Evolutionary conservation across 371 early-diverging fungal genomes (phyloP), one percentile per base, ranked within the genome.

Genomic region (Mucor mucedo): DNA sequence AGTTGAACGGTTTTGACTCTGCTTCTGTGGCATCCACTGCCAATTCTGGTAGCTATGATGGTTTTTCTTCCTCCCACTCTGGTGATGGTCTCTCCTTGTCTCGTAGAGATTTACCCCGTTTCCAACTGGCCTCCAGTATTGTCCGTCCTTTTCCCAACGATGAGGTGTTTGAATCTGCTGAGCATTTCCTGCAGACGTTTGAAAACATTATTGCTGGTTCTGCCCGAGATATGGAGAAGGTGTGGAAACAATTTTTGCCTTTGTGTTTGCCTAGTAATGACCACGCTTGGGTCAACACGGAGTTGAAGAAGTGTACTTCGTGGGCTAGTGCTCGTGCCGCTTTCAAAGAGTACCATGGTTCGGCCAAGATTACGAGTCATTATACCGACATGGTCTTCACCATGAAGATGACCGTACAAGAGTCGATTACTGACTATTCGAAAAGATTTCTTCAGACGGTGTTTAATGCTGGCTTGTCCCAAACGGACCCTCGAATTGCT

Each of bases 81-180:
- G 35, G 35, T 35, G 35, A 6, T 14, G 55, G 55, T 13, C 13
- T 55, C 0, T 9, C 55, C 13, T 6, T 55, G 29, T 21, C 7
- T 13, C 41, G 39, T 13, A 38, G 40, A 4, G 49, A 58, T 5
- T 28, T 58, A 1, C 59, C 59, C 8, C 47, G 48, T 4, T 58
- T 48, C 29, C 59, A 58, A 38, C 13, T 58, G 0, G 14, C 21
- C 2, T 21, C 49, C 9, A 49, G 39, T 21, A 2, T 49, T 2
- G 21, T 48, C 1, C 8, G 35, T 33, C 39, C 59, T 1, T 58
- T 58, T 3, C 59, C 49, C 0, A 28, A 21, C 16, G 33, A 58
- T 28, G 59, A 58, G 28, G 33, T 40, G 0, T 58, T 48, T 27
- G 59, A 58, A 5, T 58, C 59, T 0, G 59, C 35, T 2, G 60